These are phyloP conservation scores for Aspergillus proliferans DNA, from an alignment of 2,329 filamentous ascomycete species.

Conservation along the genomic window DNA sequence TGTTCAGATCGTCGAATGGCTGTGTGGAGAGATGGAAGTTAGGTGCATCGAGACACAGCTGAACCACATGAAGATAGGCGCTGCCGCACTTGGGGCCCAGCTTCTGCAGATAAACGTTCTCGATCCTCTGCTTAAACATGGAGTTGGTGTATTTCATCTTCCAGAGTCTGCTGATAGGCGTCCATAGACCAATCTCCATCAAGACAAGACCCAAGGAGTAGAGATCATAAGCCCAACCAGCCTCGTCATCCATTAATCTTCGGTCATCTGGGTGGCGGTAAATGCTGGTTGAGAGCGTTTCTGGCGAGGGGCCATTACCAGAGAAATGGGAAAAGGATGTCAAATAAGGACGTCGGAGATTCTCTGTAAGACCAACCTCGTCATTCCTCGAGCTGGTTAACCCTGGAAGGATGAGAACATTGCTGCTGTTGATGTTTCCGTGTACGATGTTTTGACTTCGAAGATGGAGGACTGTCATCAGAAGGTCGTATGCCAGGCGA, in stretches of 20 bases:
- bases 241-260: conserved; percentile 32
- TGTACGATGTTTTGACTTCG: conserved; percentile 53
- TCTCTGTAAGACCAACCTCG: conserved; percentile 32
- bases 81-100: conserved; percentile 59
- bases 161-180: conserved; percentile 56
- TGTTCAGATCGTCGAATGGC: conserved; percentile 34
- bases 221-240: conserved; percentile 47
- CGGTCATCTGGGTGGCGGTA: conserved; percentile 54
- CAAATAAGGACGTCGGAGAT: conserved; percentile 51
- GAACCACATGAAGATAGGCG: conserved; percentile 57
- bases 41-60: conserved; percentile 55
- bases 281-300: conserved; percentile 48
- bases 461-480: conserved; percentile 51
- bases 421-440: conserved; percentile 60
- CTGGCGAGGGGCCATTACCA: conserved; percentile 41
- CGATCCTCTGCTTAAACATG: conserved; percentile 59
- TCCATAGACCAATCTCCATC: conserved; percentile 60
- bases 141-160: conserved; percentile 58
- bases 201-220: conserved; percentile 58
- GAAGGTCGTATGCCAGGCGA: conserved; percentile 54
- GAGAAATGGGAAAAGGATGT: conserved; percentile 57
- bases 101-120: conserved; percentile 57
- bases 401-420: conserved; percentile 52
- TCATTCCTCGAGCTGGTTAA: conserved; percentile 26
- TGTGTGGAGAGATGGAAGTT: conserved; percentile 43